Percentiles rank a stretch among this genome's conserved stretches.
These are phyloP conservation scores for Dendrobium nobile DNA, from an alignment of 106 monocot genomes.

Conservation along the genomic window DNA sequence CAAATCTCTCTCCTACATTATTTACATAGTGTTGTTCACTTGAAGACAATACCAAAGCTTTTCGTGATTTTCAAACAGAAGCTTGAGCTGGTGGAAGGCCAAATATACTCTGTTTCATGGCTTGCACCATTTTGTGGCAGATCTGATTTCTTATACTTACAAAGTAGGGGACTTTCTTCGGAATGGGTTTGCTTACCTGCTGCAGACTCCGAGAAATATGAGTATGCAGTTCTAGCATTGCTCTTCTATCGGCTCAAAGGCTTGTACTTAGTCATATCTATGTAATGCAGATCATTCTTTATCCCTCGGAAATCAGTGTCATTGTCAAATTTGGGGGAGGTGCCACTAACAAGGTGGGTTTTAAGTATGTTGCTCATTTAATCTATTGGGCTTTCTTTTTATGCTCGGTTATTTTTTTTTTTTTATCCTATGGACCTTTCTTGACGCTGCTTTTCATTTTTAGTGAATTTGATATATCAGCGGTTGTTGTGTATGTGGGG, in stretches of 20 bases:
- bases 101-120: slow-evolving; percentile 75
- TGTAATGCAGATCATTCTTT: slow-evolving; percentile 66
- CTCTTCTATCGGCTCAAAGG: not conserved
- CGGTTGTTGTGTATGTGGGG: slow-evolving; percentile 68
- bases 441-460: slow-evolving; percentile 3
- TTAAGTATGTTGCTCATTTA: not conserved
- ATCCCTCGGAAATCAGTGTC: slow-evolving; percentile 49
- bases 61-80: slow-evolving; percentile 36
- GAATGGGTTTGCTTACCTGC: slow-evolving; percentile 45
- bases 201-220: slow-evolving; percentile 35
- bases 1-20: not conserved
- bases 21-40: not conserved
- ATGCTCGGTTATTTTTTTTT: not conserved
- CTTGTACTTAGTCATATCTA: not conserved
- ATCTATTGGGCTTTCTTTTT: not conserved
- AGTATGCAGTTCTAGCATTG: slow-evolving; percentile 40
- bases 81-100: slow-evolving; percentile 83
- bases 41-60: not conserved
- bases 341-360: slow-evolving; percentile 64
- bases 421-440: not conserved
- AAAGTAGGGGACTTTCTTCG: slow-evolving; percentile 77
- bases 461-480: slow-evolving; percentile 94
- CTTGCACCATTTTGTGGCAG: slow-evolving; percentile 42
- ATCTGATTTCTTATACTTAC: slow-evolving; percentile 54
- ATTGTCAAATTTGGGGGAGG: slow-evolving; percentile 67